A percentile compares a stretch with the other conserved stretches of the same genome.
Conservation (phyloP, 805 yeast genomes). For the Kodamaea neixiangensis region DNA sequence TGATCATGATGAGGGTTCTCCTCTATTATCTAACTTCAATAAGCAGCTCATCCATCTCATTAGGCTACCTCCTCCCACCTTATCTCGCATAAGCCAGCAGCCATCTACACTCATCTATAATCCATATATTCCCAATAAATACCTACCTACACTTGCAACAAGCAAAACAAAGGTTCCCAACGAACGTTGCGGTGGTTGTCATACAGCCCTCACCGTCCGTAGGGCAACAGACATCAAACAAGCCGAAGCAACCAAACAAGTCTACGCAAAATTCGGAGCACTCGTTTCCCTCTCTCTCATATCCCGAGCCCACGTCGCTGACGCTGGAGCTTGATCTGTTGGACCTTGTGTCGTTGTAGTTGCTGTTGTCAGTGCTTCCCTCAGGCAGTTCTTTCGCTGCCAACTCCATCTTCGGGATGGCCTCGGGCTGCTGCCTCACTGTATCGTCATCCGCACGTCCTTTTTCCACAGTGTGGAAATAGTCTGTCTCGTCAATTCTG, state of each 20-base stretch:
- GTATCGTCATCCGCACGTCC: not conserved
- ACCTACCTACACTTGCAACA: slow-evolving; percentile 31
- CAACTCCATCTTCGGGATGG: not conserved
- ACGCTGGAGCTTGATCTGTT: slow-evolving; percentile 21
- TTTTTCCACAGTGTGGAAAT: not conserved
- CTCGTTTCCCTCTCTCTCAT: slow-evolving; percentile 38
- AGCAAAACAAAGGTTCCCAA: slow-evolving; percentile 37
- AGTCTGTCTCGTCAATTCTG: slow-evolving; percentile 6
- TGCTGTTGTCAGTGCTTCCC: slow-evolving; percentile 1
- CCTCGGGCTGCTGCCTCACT: slow-evolving; percentile 3
- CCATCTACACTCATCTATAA: not conserved
- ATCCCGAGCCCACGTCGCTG: slow-evolving; percentile 35
- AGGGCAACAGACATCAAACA: slow-evolving; percentile 44
- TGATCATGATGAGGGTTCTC: no score
- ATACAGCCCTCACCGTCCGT: slow-evolving; percentile 42
- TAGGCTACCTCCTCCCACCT: not conserved
- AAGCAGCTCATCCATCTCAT: not conserved
- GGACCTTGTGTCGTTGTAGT: slow-evolving; percentile 15
- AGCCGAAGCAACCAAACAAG: slow-evolving; percentile 39
- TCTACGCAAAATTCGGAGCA: slow-evolving; percentile 46
- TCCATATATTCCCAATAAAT: not conserved
- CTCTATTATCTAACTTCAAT: no score
- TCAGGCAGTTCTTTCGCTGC: not conserved
- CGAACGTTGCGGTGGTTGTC: slow-evolving; percentile 35
- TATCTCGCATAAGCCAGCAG: no score